phyloP scores from a whole-genome alignment of 805 yeast genomes.

The Candida broadrunensis region DNA sequence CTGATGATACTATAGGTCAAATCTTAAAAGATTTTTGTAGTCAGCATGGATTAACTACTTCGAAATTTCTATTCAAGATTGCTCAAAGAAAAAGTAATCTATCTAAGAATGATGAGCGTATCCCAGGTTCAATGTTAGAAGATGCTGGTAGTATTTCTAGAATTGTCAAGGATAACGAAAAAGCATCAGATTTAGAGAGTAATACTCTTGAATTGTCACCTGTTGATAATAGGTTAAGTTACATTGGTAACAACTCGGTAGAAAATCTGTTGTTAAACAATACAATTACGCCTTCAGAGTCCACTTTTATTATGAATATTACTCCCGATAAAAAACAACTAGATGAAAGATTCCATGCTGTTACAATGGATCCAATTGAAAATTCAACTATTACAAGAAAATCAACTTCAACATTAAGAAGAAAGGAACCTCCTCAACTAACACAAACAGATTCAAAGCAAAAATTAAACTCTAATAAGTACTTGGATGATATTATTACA shows the following conservation, averaged over 20 bases:
- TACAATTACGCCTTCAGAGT: conserved; percentile 28
- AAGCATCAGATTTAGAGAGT: conserved; percentile 10
- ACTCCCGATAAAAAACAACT: conserved; percentile 18
- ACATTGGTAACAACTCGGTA: conserved; percentile 1
- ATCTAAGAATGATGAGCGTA: neutral
- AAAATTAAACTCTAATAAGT: conserved; percentile 12
- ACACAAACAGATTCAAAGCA: conserved; percentile 3
- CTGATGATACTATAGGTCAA: conserved; percentile 17
- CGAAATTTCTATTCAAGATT: conserved; percentile 20
- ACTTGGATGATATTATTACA: conserved; percentile 27
- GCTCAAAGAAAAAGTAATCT: neutral
- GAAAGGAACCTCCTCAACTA: neutral
- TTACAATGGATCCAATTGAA: conserved; percentile 1
- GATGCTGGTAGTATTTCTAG: neutral
- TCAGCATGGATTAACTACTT: conserved; percentile 23
- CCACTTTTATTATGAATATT: conserved; percentile 16
- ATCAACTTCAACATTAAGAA: neutral
- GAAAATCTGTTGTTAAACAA: conserved; percentile 13
- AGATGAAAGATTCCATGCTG: conserved; percentile 12
- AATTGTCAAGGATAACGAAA: conserved; percentile 9
- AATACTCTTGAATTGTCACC: conserved; percentile 18
- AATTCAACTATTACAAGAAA: neutral
- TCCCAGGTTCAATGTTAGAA: neutral
- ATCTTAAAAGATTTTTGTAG: conserved; percentile 25
- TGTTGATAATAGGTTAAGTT: conserved; percentile 4